Evolutionary conservation across 2,329 filamentous ascomycete species (phyloP).

Genomic region (Dryadomyces sulphureus): DNA sequence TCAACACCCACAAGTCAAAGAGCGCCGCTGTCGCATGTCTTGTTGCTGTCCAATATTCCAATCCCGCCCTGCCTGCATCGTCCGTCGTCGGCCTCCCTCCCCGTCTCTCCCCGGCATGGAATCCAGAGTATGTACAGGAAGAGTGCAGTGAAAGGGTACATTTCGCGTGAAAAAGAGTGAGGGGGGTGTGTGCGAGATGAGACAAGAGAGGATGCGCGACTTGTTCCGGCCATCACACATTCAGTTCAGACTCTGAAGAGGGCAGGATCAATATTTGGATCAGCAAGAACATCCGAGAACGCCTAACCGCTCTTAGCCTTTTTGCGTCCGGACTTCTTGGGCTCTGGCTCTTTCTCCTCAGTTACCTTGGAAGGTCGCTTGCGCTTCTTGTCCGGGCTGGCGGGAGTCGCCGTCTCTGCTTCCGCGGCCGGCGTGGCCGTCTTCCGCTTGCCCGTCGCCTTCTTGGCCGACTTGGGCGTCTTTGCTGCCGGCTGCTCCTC

Average conservation of each 20-base stretch:
- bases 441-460: slow-evolving; percentile 40
- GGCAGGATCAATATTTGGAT: slow-evolving; percentile 17
- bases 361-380: slow-evolving; percentile 42
- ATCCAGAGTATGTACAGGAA: not conserved
- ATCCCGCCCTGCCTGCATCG: not conserved
- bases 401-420: slow-evolving; percentile 24
- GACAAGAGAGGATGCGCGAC: not conserved
- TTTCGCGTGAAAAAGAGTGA: too few species aligned
- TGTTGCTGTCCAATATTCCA: not conserved
- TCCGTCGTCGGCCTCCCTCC: not conserved
- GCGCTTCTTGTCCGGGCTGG: slow-evolving; percentile 49
- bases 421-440: slow-evolving; percentile 31
- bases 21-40: not conserved
- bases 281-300: slow-evolving; percentile 13
- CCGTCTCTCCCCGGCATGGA: not conserved
- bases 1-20: too few species aligned
- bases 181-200: too few species aligned
- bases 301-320: slow-evolving; percentile 31
- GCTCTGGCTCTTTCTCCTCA: slow-evolving; percentile 37
- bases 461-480: slow-evolving; percentile 41
- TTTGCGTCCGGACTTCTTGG: slow-evolving; percentile 45
- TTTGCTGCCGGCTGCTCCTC: slow-evolving; percentile 32
- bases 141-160: not conserved
- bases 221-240: not conserved
- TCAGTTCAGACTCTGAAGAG: slow-evolving; percentile 10